A percentile compares a stretch with the other conserved stretches of the same genome.
phyloP scores from a whole-genome alignment of 2,329 filamentous ascomycete genomes.

The Calycina herbarum region DNA sequence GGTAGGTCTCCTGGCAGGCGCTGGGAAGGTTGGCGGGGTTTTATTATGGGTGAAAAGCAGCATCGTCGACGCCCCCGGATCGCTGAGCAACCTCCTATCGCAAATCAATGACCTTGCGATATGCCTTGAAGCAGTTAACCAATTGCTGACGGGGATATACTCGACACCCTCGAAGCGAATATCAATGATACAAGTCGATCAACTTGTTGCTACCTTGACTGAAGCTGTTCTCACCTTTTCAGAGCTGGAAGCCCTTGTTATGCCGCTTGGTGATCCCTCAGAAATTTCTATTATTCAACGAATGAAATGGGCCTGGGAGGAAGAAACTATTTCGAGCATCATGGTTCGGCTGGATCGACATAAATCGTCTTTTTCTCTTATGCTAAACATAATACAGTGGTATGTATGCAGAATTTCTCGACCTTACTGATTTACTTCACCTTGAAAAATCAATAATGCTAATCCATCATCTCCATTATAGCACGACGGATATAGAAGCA shows the following conservation, averaged over 20 bases:
- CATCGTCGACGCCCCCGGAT: neutral
- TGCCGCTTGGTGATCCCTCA: neutral
- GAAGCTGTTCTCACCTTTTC: conserved; percentile 17
- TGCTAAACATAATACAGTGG: conserved; percentile 17
- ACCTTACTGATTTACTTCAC: neutral
- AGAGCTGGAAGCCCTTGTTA: conserved; percentile 14
- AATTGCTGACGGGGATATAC: conserved; percentile 7
- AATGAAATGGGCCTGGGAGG: neutral
- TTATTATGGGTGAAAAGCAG: neutral
- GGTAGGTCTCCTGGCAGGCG: conserved; percentile 11
- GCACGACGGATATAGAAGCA: conserved; percentile 5
- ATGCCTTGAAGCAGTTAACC: neutral
- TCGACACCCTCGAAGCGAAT: neutral
- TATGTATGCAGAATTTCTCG: neutral
- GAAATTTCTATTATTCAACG: neutral
- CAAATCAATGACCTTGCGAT: neutral
- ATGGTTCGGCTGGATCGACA: conserved; percentile 9
- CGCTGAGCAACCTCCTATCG: neutral
- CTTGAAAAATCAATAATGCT: neutral
- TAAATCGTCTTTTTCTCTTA: conserved; percentile 14
- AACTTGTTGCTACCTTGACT: conserved; percentile 15
- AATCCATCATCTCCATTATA: neutral
- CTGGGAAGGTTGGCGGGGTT: conserved; percentile 4
- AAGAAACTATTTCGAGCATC: neutral
- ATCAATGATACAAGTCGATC: conserved; percentile 17